These are phyloP conservation scores for Streptanthus diversifolius DNA, from an alignment of 345 rosid genomes.

Conservation along the genomic window DNA sequence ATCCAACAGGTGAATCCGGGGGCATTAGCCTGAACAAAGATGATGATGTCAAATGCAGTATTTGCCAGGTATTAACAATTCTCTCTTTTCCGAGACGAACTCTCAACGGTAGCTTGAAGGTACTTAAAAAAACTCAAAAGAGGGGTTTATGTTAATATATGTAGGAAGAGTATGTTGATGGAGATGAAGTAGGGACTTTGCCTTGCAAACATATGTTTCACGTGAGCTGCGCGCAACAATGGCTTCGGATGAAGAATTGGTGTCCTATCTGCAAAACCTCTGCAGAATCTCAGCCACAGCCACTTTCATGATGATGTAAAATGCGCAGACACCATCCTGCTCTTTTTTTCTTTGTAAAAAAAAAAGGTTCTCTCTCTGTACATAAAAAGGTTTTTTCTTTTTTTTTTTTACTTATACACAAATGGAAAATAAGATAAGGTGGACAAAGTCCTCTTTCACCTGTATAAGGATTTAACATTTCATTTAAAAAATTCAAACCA, in stretches of 20 bases:
- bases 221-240: slow-evolving; percentile 58
- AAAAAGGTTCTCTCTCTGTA: no score
- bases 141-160: not conserved
- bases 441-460: slow-evolving; percentile 1
- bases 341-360: no score
- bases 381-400: not conserved
- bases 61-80: slow-evolving; percentile 69
- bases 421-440: slow-evolving; percentile 33
- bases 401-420: slow-evolving; percentile 7
- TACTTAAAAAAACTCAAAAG: not conserved
- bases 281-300: slow-evolving; percentile 43
- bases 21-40: slow-evolving; percentile 22
- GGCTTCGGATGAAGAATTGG: slow-evolving; percentile 95
- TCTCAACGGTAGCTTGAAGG: not conserved
- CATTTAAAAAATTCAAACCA: not conserved
- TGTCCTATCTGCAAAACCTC: slow-evolving; percentile 88
- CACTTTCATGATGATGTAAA: slow-evolving; percentile 23
- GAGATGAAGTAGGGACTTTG: slow-evolving; percentile 73
- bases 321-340: not conserved
- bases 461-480: slow-evolving; percentile 18
- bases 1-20: slow-evolving; percentile 17
- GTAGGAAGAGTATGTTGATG: slow-evolving; percentile 81
- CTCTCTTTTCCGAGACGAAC: not conserved
- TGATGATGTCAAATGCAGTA: slow-evolving; percentile 70
- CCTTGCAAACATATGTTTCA: slow-evolving; percentile 76